Evolutionary conservation across 805 yeast species (phyloP), one percentile per base, ranked within the genome.

Genomic region (Pichia manshurica): DNA sequence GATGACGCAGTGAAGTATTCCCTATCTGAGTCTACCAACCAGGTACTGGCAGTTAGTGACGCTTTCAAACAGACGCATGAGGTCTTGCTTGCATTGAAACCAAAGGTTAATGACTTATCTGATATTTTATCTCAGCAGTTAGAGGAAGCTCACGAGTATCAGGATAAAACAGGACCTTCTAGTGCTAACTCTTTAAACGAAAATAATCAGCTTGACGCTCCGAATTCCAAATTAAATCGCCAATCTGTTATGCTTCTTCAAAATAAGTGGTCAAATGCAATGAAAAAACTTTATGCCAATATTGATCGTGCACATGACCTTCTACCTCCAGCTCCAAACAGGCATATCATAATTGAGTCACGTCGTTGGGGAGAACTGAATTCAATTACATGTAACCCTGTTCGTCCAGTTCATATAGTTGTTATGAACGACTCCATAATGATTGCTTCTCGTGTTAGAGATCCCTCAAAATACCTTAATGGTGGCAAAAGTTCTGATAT

Each of bases 241-340:
- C 79, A 82, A 51, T 81, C 89, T 46, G 79, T 88, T 44, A 57
- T 84, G 45, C 78, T 86, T 46, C 67, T 89, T 44, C 91, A 87
- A 61, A 81, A 81, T 56, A 77, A 85, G 71, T 88, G 96, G 96
- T 84, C 81, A 15, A 71, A 72, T 38, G 88, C 85, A 58, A 69
- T 89, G 59, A 78, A 76, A 46, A 74, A 78, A 8, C 66, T 89
- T 44, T 88, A 83, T 63, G 80, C 80, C 55, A 87, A 84, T 53
- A 95, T 90, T 15, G 96, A 90, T 53, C 95, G 96, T n/a, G 89
- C 95, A 1, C 90, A 86, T 56, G 85, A 85, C 58, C 78, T 75
- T 50, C 71, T 89, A 34, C 84, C 88, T 19, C 79, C 86, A 1
- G 63, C 77, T 7, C 87, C 90, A 0, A 93, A 90, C 3, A 74